Evolutionary conservation across 805 yeast genomes (phyloP), one percentile per base, ranked within the genome.

Genomic region (Metschnikowia santaceciliae): DNA sequence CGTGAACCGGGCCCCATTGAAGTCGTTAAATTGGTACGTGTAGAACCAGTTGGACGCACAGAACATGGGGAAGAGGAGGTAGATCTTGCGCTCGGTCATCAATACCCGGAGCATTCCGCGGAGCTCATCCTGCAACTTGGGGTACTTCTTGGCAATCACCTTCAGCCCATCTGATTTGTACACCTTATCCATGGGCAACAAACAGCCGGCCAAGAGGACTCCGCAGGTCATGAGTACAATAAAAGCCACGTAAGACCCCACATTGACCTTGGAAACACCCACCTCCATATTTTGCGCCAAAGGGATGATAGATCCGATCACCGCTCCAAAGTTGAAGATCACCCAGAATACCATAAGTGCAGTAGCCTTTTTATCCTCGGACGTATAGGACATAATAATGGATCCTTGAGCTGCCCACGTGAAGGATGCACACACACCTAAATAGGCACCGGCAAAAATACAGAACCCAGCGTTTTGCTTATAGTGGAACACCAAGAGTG

Each of bases 41-140:
- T 81, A 81, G 69, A 81, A 82, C 83, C 83, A 82, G 70, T 82
- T 82, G 35, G 86, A 79, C 30, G 83, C 74, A 56, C 79, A 77
- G 63, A 82, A 82, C 79, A 80, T 75, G 41, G 87, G 87, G 73
- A 83, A 77, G 62, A 81, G 59, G 23, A 77, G 63, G 44, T 75
- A 60, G 47, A 82, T 76, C 61, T 66, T 70, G 44, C 79, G 79
- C 57, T 76, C 77, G 22, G 54, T 55, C 48, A 58, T 61, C 54
- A 78, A 67, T 45, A 73, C 64, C 40, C 60, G 59, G 54, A 62
- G 62, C 58, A 80, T 68, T 42, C 71, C 79, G 14, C 56, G 51
- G 41, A 80, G 48, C 59, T 81, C 85, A 20, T 70, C 62, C 57
- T 67, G 66, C 72, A 77, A 67, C 55, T 75, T 61, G 11, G 82